phyloP scores from a whole-genome alignment of 2,329 filamentous ascomycete species.

The Teratosphaeria viscida region DNA sequence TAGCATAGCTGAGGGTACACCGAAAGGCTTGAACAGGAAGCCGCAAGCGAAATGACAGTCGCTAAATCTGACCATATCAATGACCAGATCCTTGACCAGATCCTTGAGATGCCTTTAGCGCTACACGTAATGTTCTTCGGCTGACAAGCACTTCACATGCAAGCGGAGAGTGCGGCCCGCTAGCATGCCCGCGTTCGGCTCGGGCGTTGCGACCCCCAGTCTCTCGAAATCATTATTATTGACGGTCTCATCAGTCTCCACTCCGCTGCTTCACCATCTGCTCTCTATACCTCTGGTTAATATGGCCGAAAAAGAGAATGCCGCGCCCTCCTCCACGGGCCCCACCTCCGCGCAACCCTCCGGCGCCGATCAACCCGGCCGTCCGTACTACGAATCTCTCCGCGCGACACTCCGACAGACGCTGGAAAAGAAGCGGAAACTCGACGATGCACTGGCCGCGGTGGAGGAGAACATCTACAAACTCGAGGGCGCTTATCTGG shows the following conservation, averaged over 20 bases:
- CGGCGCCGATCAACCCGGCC: conserved; percentile 36
- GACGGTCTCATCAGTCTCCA: background rate
- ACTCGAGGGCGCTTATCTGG: conserved; percentile 79
- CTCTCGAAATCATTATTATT: background rate
- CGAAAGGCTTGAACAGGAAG: no score
- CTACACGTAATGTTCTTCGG: no score
- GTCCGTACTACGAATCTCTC: conserved; percentile 60
- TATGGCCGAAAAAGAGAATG: background rate
- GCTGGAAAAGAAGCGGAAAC: conserved; percentile 52
- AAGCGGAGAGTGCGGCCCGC: background rate
- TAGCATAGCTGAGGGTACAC: no score
- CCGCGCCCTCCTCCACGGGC: background rate
- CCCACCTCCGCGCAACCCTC: conserved; percentile 18
- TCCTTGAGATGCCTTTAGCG: no score
- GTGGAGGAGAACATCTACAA: conserved; percentile 75
- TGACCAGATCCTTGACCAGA: no score
- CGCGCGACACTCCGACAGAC: conserved; percentile 57
- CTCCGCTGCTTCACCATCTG: background rate
- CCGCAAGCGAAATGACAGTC: no score
- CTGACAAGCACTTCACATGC: background rate
- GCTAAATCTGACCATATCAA: no score
- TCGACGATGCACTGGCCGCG: conserved; percentile 40
- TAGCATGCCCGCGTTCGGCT: background rate
- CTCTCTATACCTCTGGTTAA: background rate
- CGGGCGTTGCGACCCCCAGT: background rate